Evolutionary conservation across 768 basidiomycete genomes (phyloP).

Genomic region (Lenzites betulinus): DNA sequence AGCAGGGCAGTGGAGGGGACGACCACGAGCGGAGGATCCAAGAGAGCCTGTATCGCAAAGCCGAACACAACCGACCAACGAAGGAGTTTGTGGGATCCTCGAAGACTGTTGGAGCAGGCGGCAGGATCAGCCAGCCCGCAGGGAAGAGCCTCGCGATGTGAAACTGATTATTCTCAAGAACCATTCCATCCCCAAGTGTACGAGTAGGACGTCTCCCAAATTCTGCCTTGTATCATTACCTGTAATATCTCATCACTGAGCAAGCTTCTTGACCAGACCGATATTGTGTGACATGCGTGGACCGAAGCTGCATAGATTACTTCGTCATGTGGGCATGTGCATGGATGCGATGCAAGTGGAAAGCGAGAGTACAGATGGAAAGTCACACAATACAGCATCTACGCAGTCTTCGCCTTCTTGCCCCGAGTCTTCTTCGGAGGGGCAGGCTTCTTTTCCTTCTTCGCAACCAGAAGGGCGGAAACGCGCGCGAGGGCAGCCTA

Average conservation of each 20-base stretch:
- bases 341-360: constrained; percentile 20
- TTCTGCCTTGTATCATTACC: constrained; percentile 1
- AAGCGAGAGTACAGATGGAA: constrained; percentile 21
- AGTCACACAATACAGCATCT: constrained; percentile 16
- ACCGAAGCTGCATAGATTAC: constrained; percentile 21
- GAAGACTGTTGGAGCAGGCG: constrained; percentile 19
- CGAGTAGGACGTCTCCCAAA: background rate
- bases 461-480: constrained; percentile 68
- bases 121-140: constrained; percentile 22
- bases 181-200: background rate
- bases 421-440: constrained; percentile 74
- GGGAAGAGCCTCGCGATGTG: constrained; percentile 16
- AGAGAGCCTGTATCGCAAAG: constrained; percentile 24
- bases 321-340: constrained; percentile 18
- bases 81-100: constrained; percentile 8
- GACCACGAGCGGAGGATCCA: constrained; percentile 28
- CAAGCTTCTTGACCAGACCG: too few relatives aligned
- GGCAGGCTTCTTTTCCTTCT: constrained; percentile 67
- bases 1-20: constrained; percentile 24
- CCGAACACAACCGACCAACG: constrained; percentile 25
- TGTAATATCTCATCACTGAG: background rate
- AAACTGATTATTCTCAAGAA: background rate
- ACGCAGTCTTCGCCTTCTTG: constrained; percentile 51
- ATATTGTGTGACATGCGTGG: constrained; percentile 16
- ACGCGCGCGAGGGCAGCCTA: constrained; percentile 78